These are phyloP conservation scores for Zopfia rhizophila DNA, from an alignment of 2,329 filamentous ascomycete genomes.

Conservation along the genomic window DNA sequence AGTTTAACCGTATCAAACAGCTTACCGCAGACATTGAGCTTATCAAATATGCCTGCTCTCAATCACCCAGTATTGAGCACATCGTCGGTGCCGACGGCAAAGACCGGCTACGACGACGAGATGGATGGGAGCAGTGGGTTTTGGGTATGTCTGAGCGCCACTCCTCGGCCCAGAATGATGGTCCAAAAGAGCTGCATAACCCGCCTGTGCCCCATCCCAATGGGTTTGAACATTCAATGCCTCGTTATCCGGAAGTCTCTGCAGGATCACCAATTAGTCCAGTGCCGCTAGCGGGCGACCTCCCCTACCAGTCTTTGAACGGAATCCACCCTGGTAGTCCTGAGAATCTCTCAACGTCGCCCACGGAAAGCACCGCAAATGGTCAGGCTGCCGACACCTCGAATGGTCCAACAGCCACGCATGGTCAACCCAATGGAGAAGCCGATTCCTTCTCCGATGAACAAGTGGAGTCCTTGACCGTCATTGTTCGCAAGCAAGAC, in stretches of 20 bases:
- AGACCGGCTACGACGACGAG: conserved; percentile 78
- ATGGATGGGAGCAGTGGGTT: conserved; percentile 85
- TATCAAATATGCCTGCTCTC: conserved; percentile 78
- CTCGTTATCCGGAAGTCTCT: conserved; percentile 42
- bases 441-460: conserved; percentile 63
- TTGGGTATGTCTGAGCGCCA: conserved; percentile 77
- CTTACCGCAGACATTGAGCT: conserved; percentile 78
- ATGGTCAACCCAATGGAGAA: conserved; percentile 45
- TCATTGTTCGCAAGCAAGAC: conserved; percentile 61
- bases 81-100: conserved; percentile 78
- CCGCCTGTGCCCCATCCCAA: conserved; percentile 52
- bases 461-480: conserved; percentile 63
- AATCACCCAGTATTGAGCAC: conserved; percentile 78
- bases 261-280: conserved; percentile 30
- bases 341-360: conserved; percentile 20
- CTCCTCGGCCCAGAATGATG: conserved; percentile 77
- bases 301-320: conserved; percentile 38
- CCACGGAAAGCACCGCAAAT: conserved; percentile 20
- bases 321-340: conserved; percentile 34
- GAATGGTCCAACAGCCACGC: conserved; percentile 32
- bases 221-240: conserved; percentile 45
- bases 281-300: conserved; percentile 32
- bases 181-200: conserved; percentile 62
- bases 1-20: conserved; percentile 85
- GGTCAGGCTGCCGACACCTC: conserved; percentile 26